A percentile compares a stretch with the other conserved stretches of the same genome.
Conservation (phyloP, 163 green algal genomes). For the Scenedesmus sp. region DNA sequence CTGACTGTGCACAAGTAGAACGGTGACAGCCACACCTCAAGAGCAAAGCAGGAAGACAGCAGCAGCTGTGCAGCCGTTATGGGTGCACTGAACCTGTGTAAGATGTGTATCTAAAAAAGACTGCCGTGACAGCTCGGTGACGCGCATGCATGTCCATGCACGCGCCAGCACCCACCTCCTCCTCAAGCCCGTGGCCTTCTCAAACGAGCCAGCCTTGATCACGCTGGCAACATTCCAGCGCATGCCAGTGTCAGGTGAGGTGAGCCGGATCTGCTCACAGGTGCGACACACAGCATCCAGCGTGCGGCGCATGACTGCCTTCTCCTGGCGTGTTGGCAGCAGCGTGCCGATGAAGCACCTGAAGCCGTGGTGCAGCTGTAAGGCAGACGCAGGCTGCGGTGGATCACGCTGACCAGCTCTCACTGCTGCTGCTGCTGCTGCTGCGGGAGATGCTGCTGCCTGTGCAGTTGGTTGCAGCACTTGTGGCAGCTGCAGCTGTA, state of each 20-base stretch:
- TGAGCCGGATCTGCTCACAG: background rate
- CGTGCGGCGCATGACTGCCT: background rate
- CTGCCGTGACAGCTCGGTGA: no score
- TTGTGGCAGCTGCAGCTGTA: background rate
- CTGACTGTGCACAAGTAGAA: no score
- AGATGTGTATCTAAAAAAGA: no score
- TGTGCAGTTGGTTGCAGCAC: background rate
- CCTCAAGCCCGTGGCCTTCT: background rate
- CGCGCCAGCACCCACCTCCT: background rate
- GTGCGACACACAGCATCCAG: background rate
- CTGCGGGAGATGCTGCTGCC: background rate
- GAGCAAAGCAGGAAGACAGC: no score
- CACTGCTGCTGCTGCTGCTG: background rate
- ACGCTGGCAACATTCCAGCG: background rate
- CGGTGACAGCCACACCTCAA: no score
- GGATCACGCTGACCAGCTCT: no score
- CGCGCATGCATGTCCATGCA: no score
- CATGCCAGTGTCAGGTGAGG: background rate
- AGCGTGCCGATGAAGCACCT: background rate
- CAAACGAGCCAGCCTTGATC: slow-evolving; percentile 8
- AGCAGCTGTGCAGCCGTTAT: no score
- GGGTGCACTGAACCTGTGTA: no score
- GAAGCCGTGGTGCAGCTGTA: background rate
- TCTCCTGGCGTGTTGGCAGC: background rate
- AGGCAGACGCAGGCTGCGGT: background rate